phyloP scores from a whole-genome alignment of 1,139 yeast genomes.

The Hemisphaericaspora xylanilytica region DNA sequence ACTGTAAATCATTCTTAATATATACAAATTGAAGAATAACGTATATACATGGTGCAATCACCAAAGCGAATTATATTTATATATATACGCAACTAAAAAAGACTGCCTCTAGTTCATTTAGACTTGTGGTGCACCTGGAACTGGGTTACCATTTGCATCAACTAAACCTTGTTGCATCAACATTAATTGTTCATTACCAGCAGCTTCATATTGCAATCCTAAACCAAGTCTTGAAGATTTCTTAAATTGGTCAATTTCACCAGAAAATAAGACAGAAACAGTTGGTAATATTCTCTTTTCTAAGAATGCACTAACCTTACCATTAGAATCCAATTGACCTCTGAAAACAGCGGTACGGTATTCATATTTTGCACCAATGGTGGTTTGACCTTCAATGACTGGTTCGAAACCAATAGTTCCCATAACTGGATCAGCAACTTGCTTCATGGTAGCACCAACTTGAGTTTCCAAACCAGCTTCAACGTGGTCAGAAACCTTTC shows the following conservation, averaged over 20 bases:
- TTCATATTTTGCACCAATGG: constrained; percentile 96
- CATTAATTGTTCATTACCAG: constrained; percentile 86
- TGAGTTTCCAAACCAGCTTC: constrained; percentile 97
- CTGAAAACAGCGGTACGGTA: constrained; percentile 95
- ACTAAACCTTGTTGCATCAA: constrained; percentile 74
- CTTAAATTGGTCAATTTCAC: constrained; percentile 88
- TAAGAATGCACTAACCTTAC: constrained; percentile 86
- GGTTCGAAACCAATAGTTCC: constrained; percentile 80
- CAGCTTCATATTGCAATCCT: constrained; percentile 92
- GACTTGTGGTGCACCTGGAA: constrained; percentile 65
- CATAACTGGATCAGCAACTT: constrained; percentile 76
- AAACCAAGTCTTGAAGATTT: constrained; percentile 83
- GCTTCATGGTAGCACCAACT: constrained; percentile 73
- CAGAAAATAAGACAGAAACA: constrained; percentile 82
- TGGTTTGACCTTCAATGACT: constrained; percentile 85
- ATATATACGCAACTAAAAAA: not conserved
- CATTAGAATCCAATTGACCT: constrained; percentile 89
- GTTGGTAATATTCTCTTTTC: constrained; percentile 95
- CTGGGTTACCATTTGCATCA: constrained; percentile 81
- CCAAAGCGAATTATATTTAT: too few relatives aligned
- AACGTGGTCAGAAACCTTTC: constrained; percentile 85
- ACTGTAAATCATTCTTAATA: constrained; percentile 2
- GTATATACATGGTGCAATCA: not conserved
- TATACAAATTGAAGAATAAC: constrained; percentile 4
- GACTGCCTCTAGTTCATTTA: not conserved